Conservation (phyloP, 2,329 filamentous ascomycete species). For the Pseudocercospora pini-densiflorae region DNA sequence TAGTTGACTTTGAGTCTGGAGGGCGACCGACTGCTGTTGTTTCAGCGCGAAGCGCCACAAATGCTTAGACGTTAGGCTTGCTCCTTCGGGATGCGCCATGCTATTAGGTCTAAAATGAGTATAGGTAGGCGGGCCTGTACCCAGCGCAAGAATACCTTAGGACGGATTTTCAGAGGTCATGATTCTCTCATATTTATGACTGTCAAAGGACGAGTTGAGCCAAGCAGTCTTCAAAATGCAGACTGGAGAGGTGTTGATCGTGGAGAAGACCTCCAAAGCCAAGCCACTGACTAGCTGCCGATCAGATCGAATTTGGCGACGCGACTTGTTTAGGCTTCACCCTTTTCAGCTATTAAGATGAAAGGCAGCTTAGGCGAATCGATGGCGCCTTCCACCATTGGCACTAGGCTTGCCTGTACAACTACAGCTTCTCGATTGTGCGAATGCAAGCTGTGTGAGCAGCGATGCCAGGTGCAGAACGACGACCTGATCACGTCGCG, state of each 20-base stretch:
- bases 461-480: background rate
- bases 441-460: background rate
- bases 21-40: slow-evolving; percentile 5
- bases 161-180: background rate
- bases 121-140: background rate
- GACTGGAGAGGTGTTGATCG: background rate
- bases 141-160: background rate
- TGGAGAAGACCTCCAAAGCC: background rate
- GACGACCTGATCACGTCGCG: background rate
- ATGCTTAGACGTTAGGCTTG: slow-evolving; percentile 1
- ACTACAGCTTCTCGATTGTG: background rate
- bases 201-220: background rate
- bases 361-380: background rate
- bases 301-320: slow-evolving; percentile 6
- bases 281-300: slow-evolving; percentile 8
- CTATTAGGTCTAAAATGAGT: background rate
- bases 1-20: background rate
- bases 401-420: background rate
- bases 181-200: background rate
- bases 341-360: slow-evolving; percentile 8
- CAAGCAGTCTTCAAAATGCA: background rate
- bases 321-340: background rate
- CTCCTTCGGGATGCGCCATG: background rate
- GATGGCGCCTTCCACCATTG: background rate
- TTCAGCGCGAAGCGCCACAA: background rate